Conservation (phyloP, 768 basidiomycete genomes). For the Lentinula detonsa region DNA sequence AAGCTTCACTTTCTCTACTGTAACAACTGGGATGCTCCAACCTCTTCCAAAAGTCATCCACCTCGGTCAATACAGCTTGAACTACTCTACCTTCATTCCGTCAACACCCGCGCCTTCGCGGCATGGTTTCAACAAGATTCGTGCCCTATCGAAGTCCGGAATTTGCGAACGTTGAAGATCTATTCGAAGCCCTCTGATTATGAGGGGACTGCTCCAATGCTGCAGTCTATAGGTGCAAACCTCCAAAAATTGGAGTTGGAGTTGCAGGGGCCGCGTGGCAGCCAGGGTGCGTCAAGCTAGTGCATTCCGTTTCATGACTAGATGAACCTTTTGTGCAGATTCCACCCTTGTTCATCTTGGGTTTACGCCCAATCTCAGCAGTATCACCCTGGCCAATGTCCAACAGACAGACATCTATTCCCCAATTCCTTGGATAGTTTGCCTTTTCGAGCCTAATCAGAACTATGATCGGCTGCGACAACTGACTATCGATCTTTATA, state of each 20-base stretch:
- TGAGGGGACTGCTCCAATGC: neutral
- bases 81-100: neutral
- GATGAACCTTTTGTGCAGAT: neutral
- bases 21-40: neutral
- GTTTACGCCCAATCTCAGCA: neutral
- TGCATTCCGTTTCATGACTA: neutral
- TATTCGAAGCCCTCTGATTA: neutral
- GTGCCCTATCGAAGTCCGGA: neutral
- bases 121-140: neutral
- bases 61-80: slow-evolving; percentile 2
- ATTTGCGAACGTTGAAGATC: neutral
- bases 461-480: neutral
- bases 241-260: neutral
- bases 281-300: neutral
- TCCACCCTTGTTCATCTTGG: neutral
- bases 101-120: neutral
- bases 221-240: neutral
- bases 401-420: neutral
- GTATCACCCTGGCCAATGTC: neutral
- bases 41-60: neutral
- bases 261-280: neutral
- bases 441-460: neutral
- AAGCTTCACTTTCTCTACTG: neutral
- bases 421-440: neutral
- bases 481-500: neutral